Conservation (phyloP, 148 eudicot genomes). For the Rhododendron griersonianum region DNA sequence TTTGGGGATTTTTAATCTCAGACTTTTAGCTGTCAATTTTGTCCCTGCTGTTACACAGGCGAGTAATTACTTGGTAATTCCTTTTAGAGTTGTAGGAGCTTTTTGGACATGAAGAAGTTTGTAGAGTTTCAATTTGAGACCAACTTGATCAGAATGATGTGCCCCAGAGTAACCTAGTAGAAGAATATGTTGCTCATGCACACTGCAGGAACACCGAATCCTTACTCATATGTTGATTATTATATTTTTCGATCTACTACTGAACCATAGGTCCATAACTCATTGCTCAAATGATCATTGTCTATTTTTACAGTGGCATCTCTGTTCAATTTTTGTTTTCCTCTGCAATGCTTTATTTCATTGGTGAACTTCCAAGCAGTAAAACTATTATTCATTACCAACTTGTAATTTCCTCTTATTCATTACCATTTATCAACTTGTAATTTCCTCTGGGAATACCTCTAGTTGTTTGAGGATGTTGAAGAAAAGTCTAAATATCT, state of each 20-base stretch:
- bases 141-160: background rate
- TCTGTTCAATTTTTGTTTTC: background rate
- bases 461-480: background rate
- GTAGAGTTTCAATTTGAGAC: background rate
- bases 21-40: background rate
- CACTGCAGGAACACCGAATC: background rate
- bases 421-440: background rate
- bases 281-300: background rate
- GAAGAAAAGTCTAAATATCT: background rate
- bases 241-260: background rate
- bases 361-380: background rate
- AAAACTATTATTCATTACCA: background rate
- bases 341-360: background rate
- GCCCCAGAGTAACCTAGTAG: background rate
- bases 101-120: background rate
- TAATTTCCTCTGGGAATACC: background rate
- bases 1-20: background rate
- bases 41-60: background rate
- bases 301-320: background rate
- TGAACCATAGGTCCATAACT: background rate
- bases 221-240: background rate
- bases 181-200: background rate
- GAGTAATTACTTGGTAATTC: background rate
- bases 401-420: background rate
- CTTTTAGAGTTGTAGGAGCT: background rate